Percentiles rank a stretch among this genome's conserved stretches.
Evolutionary conservation across 768 basidiomycete genomes (phyloP).

Genomic region (Tylopilus sp.): DNA sequence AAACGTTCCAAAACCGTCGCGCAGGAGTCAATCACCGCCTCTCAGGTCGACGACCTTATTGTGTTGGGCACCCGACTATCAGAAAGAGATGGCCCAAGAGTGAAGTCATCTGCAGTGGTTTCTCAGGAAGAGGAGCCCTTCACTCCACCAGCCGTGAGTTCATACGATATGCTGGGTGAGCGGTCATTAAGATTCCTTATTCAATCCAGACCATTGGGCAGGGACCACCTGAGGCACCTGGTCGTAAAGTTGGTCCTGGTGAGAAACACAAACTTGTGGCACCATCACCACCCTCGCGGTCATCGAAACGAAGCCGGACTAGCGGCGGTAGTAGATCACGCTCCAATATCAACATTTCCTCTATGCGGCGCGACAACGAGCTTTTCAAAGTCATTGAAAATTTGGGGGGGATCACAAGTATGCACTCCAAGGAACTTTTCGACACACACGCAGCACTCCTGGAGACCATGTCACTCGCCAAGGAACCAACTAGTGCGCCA

Average conservation of each 20-base stretch:
- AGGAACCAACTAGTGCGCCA: slow-evolving; percentile 70
- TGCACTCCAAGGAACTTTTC: slow-evolving; percentile 64
- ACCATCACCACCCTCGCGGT: slow-evolving; percentile 6
- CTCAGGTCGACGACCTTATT: neutral
- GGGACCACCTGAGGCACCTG: neutral
- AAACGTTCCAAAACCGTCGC: slow-evolving; percentile 1
- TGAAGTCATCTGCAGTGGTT: neutral
- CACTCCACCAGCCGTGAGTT: slow-evolving; percentile 2
- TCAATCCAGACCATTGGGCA: neutral
- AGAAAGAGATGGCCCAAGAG: neutral
- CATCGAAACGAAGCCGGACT: slow-evolving; percentile 23
- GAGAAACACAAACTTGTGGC: slow-evolving; percentile 16
- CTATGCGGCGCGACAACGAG: slow-evolving; percentile 79
- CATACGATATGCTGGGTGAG: neutral
- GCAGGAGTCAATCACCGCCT: neutral
- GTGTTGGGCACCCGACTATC: neutral
- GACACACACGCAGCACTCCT: slow-evolving; percentile 66
- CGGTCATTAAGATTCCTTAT: neutral
- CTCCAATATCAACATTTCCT: slow-evolving; percentile 65
- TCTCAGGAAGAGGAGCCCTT: neutral
- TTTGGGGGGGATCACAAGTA: slow-evolving; percentile 64
- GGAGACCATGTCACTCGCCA: slow-evolving; percentile 50
- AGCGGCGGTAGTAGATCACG: slow-evolving; percentile 15
- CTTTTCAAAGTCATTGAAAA: slow-evolving; percentile 62
- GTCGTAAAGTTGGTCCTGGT: neutral